Evolutionary conservation across 2,329 filamentous ascomycete genomes (phyloP).

Genomic region (Trichoderma gracile): DNA sequence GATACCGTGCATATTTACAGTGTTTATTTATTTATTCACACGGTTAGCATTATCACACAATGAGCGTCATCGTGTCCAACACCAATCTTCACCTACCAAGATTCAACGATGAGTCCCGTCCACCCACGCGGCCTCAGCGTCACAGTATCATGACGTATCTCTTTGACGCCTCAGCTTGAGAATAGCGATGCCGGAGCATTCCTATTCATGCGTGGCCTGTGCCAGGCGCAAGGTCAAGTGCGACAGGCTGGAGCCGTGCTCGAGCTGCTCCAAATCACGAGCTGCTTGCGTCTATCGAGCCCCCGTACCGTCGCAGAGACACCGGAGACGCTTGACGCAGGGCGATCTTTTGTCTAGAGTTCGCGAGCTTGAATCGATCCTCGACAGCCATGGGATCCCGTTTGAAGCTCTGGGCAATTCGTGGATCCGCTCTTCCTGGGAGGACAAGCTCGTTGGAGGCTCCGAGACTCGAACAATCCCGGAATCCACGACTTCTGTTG

Average conservation of each 20-base stretch:
- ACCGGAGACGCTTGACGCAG: slow-evolving; percentile 1
- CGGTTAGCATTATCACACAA: too few relatives aligned
- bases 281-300: slow-evolving; percentile 9
- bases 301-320: slow-evolving; percentile 10
- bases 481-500: background rate
- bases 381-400: slow-evolving; percentile 11
- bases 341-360: slow-evolving; percentile 1
- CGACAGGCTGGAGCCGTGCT: slow-evolving; percentile 14
- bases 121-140: too few relatives aligned
- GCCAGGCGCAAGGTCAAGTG: slow-evolving; percentile 17
- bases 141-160: too few relatives aligned
- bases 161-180: background rate
- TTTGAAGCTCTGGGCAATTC: slow-evolving; percentile 8
- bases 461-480: background rate
- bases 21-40: too few relatives aligned
- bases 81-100: too few relatives aligned
- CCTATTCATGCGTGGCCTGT: slow-evolving; percentile 2
- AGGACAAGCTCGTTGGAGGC: slow-evolving; percentile 1
- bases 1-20: too few relatives aligned
- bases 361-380: slow-evolving; percentile 8
- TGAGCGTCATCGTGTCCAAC: too few relatives aligned
- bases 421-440: slow-evolving; percentile 8
- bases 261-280: slow-evolving; percentile 2
- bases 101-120: too few relatives aligned
- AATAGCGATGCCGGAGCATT: background rate